Evolutionary conservation across 129 eudicot genomes (phyloP).

Genomic region (Rutidosis leptorrhynchoides): DNA sequence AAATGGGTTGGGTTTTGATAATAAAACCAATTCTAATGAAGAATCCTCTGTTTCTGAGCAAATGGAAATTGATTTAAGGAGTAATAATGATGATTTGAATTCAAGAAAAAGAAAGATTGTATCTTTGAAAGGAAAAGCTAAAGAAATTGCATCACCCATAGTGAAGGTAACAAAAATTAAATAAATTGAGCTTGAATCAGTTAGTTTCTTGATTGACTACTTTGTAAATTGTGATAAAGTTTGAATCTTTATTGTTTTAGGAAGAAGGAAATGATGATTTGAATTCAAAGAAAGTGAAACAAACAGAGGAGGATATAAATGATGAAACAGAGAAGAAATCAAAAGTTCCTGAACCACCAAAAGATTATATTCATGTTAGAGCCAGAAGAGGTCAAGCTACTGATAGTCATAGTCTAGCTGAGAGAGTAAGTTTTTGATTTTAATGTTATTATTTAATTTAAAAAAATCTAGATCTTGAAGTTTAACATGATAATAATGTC

Average conservation of each 20-base stretch:
- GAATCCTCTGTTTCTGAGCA: slow-evolving; percentile 85
- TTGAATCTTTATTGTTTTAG: slow-evolving; percentile 30
- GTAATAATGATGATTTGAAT: slow-evolving; percentile 33
- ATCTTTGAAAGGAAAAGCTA: slow-evolving; percentile 48
- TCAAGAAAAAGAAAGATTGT: slow-evolving; percentile 62
- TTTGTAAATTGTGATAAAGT: neutral
- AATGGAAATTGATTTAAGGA: slow-evolving; percentile 44
- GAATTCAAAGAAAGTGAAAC: slow-evolving; percentile 49
- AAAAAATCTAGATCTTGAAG: slow-evolving; percentile 28
- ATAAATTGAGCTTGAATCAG: neutral
- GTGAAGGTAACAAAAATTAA: slow-evolving; percentile 32
- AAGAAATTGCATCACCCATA: slow-evolving; percentile 36
- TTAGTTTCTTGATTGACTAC: neutral
- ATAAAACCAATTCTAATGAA: slow-evolving; percentile 56
- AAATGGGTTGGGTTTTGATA: slow-evolving; percentile 29
- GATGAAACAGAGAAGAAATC: slow-evolving; percentile 46
- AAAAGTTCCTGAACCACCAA: slow-evolving; percentile 70
- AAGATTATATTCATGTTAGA: slow-evolving; percentile 96
- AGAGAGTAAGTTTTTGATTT: slow-evolving; percentile 53
- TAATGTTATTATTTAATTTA: neutral
- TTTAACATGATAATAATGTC: slow-evolving; percentile 20
- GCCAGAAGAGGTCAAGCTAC: slow-evolving; percentile 99
- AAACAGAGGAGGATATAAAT: slow-evolving; percentile 39
- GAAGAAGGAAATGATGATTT: slow-evolving; percentile 46
- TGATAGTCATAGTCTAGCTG: slow-evolving; percentile 95